Evolutionary conservation across 148 eudicot species (phyloP).

Genomic region (Limonium bicolor): DNA sequence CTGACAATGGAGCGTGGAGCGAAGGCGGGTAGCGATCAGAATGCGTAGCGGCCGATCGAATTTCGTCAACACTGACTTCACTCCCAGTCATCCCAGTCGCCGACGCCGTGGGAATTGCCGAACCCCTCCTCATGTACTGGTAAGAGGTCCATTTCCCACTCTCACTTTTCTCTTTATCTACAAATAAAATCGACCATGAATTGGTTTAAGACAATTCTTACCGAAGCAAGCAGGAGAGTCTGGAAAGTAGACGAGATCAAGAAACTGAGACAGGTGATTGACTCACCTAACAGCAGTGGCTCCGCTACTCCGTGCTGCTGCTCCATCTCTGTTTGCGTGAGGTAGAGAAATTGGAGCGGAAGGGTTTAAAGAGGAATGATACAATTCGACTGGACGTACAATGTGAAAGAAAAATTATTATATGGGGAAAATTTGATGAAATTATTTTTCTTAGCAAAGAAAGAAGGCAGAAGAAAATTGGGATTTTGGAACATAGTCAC

Average conservation of each 20-base stretch:
- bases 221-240: too few relatives aligned
- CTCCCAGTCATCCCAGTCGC: slow-evolving; percentile 27
- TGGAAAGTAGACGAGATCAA: background rate
- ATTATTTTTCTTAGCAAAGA: slow-evolving; percentile 5
- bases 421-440: background rate
- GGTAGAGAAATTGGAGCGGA: background rate
- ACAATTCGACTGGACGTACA: too few relatives aligned
- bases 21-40: slow-evolving; percentile 71
- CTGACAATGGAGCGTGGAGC: slow-evolving; percentile 55
- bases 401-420: too few relatives aligned
- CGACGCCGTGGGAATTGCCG: slow-evolving; percentile 29
- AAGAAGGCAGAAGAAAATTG: background rate
- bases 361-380: too few relatives aligned
- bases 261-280: background rate
- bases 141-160: slow-evolving; percentile 40
- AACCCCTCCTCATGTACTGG: slow-evolving; percentile 53
- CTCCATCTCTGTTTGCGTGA: slow-evolving; percentile 14
- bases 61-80: slow-evolving; percentile 70
- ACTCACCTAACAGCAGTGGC: slow-evolving; percentile 37
- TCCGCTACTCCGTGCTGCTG: slow-evolving; percentile 19
- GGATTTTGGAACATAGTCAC: slow-evolving; percentile 3
- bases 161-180: slow-evolving; percentile 17
- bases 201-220: too few relatives aligned
- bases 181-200: too few relatives aligned
- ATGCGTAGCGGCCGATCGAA: slow-evolving; percentile 53